Percentiles rank a stretch among this genome's conserved stretches.
These are phyloP conservation scores for Globisporangium cylindrosporum DNA, from an alignment of 352 stramenopile genomes.

Conservation along the genomic window DNA sequence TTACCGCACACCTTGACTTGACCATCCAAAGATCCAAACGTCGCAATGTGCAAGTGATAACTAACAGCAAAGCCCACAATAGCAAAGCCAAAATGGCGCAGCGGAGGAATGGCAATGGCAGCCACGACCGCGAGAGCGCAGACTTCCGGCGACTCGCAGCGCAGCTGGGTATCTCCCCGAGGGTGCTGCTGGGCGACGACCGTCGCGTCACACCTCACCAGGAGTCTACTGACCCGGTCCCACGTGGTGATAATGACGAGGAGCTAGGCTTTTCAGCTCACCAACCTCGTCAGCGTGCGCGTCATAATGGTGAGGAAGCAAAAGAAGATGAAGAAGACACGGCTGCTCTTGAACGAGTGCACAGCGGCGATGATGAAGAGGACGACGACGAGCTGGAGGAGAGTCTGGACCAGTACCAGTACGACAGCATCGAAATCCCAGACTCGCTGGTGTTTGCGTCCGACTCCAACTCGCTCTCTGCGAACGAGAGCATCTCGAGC, in stretches of 20 bases:
- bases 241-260: neutral
- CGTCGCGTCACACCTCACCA: neutral
- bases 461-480: conserved; percentile 43
- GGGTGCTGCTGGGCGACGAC: conserved; percentile 28
- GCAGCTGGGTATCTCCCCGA: conserved; percentile 51
- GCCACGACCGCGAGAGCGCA: conserved; percentile 19
- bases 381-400: conserved; percentile 27
- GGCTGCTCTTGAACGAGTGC: neutral
- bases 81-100: conserved; percentile 8
- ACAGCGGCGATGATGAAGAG: conserved; percentile 17
- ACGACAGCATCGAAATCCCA: conserved; percentile 12
- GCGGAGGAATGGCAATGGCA: neutral
- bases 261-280: neutral
- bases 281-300: neutral
- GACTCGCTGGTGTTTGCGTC: conserved; percentile 32
- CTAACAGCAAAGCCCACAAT: too few species aligned
- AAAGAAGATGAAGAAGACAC: conserved; percentile 13
- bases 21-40: conserved; percentile 5
- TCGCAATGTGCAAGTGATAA: neutral
- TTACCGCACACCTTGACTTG: too few species aligned
- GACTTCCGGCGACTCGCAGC: conserved; percentile 44
- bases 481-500: conserved; percentile 66
- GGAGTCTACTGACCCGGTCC: neutral
- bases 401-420: conserved; percentile 15
- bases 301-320: conserved; percentile 23